Evolutionary conservation across 1,284 basidiomycete genomes (phyloP).

Genomic region (Leccinum huronense): DNA sequence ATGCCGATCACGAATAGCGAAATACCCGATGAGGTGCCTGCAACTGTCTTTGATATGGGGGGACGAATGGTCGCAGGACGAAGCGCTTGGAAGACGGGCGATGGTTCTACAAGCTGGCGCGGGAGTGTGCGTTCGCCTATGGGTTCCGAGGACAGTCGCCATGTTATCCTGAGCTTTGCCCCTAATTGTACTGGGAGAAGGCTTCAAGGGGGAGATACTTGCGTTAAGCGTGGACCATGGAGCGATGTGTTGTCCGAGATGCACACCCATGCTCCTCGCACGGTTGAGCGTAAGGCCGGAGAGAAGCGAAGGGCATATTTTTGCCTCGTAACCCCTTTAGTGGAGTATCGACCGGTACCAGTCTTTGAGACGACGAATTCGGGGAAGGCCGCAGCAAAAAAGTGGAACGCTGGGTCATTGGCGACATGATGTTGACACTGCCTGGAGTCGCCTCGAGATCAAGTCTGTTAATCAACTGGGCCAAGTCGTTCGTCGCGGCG

Average conservation of each 20-base stretch:
- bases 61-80: constrained; percentile 44
- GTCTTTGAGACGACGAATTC: constrained; percentile 1
- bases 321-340: constrained; percentile 40
- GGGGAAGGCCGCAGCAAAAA: constrained; percentile 7
- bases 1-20: constrained; percentile 18
- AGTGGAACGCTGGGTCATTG: constrained; percentile 33
- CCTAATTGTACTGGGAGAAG: constrained; percentile 22
- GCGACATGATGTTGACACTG: constrained; percentile 50
- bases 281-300: constrained; percentile 58
- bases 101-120: constrained; percentile 48
- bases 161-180: constrained; percentile 11
- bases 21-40: constrained; percentile 11
- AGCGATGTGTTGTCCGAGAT: constrained; percentile 59
- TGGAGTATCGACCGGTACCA: constrained; percentile 39
- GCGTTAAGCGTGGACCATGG: constrained; percentile 58
- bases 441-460: constrained; percentile 72
- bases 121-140: constrained; percentile 54
- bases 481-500: constrained; percentile 74
- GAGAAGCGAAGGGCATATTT: constrained; percentile 52
- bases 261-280: constrained; percentile 31
- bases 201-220: constrained; percentile 46
- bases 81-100: constrained; percentile 58
- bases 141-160: constrained; percentile 34
- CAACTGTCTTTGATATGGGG: constrained; percentile 18
- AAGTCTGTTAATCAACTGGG: constrained; percentile 67